phyloP scores from a whole-genome alignment of 78 protist genomes.

The Speleostelium caveatum region DNA sequence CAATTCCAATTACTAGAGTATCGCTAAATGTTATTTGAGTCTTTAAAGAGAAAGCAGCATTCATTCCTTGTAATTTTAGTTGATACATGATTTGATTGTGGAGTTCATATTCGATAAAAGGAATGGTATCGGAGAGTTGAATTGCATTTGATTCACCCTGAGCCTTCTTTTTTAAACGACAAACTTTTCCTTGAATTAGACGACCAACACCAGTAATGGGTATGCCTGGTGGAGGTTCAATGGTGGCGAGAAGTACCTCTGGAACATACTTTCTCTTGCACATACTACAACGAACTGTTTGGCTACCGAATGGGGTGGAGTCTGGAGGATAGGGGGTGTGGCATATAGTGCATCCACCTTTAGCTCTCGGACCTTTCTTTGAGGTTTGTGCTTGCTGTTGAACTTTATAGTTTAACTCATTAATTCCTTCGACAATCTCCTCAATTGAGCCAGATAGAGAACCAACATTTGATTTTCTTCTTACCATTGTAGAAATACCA shows the following conservation, averaged over 20 bases:
- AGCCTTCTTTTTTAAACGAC: constrained; percentile 71
- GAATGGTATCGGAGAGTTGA: constrained; percentile 82
- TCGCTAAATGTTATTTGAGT: constrained; percentile 82
- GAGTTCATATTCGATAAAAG: constrained; percentile 93
- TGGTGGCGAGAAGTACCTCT: constrained; percentile 81
- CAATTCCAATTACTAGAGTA: constrained; percentile 78
- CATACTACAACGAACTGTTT: constrained; percentile 31
- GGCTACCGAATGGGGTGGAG: constrained; percentile 20
- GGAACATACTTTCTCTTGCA: constrained; percentile 87
- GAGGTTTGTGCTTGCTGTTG: too few species aligned
- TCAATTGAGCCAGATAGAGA: constrained; percentile 44
- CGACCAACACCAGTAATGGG: constrained; percentile 76
- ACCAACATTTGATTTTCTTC: neutral
- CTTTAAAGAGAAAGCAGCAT: constrained; percentile 86
- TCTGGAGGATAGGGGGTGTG: constrained; percentile 58
- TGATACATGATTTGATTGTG: constrained; percentile 89
- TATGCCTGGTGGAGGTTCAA: constrained; percentile 83
- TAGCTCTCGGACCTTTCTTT: constrained; percentile 5
- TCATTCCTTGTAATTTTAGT: constrained; percentile 85
- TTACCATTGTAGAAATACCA: neutral
- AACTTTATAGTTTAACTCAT: neutral
- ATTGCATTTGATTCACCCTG: constrained; percentile 83
- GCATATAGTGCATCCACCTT: constrained; percentile 46
- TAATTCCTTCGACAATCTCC: neutral
- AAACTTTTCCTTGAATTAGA: constrained; percentile 76